Evolutionary conservation across 1,284 basidiomycete species (phyloP).

Genomic region (Ceratobasidium papillatum): DNA sequence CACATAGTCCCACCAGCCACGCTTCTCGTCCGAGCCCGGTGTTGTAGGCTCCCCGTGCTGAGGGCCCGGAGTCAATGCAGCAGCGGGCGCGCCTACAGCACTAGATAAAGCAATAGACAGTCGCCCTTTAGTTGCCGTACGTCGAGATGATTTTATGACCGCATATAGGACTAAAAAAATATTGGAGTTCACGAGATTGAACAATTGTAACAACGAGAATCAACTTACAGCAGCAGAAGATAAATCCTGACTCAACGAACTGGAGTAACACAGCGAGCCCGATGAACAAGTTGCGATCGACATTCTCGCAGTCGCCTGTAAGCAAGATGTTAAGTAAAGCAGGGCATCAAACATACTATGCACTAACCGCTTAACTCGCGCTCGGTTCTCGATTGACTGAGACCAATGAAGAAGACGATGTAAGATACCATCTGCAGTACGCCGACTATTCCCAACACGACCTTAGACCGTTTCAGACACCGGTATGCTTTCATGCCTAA

Average conservation of each 20-base stretch:
- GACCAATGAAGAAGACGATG: constrained; percentile 57
- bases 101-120: constrained; percentile 63
- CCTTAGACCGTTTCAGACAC: constrained; percentile 65
- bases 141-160: constrained; percentile 63
- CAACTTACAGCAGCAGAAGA: constrained; percentile 67
- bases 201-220: not conserved
- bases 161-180: constrained; percentile 62
- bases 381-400: constrained; percentile 54
- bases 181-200: not conserved
- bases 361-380: constrained; percentile 60
- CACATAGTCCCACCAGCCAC: constrained; percentile 67
- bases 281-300: constrained; percentile 54
- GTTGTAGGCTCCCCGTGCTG: constrained; percentile 43
- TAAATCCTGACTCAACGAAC: constrained; percentile 64
- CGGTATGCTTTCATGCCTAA: constrained; percentile 72
- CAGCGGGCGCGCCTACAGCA: constrained; percentile 52
- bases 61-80: constrained; percentile 37
- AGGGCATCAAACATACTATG: not conserved
- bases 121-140: constrained; percentile 63
- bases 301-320: constrained; percentile 56
- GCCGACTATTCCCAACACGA: constrained; percentile 54
- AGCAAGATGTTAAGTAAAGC: not conserved
- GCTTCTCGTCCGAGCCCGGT: constrained; percentile 45
- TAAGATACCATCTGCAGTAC: constrained; percentile 58
- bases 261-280: constrained; percentile 61